A percentile compares a stretch with the other conserved stretches of the same genome.
Evolutionary conservation across 208 protist genomes (phyloP).

Genomic region (Wallacemonas sp.): DNA sequence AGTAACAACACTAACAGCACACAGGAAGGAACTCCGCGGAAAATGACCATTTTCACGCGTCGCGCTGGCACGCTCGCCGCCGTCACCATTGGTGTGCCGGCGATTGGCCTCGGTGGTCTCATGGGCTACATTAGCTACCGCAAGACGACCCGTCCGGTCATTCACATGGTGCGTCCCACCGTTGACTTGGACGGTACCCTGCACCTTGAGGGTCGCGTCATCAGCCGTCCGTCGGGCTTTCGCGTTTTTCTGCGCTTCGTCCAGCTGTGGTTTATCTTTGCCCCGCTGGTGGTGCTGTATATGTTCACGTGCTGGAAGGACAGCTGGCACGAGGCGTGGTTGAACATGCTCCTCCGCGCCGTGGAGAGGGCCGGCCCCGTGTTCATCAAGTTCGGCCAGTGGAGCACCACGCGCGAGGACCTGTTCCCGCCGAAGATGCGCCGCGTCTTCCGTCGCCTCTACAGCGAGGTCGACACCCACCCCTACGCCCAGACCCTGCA

Average conservation of each 20-base stretch:
- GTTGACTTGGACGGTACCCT: slow-evolving; percentile 70
- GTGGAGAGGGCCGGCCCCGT: slow-evolving; percentile 85
- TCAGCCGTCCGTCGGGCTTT: slow-evolving; percentile 36
- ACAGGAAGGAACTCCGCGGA: background rate
- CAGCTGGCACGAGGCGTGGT: slow-evolving; percentile 70
- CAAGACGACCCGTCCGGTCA: slow-evolving; percentile 40
- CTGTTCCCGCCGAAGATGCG: slow-evolving; percentile 85
- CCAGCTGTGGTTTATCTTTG: slow-evolving; percentile 71
- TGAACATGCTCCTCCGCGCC: slow-evolving; percentile 62
- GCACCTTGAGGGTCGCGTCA: slow-evolving; percentile 54
- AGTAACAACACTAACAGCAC: background rate
- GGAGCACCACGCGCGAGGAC: slow-evolving; percentile 89
- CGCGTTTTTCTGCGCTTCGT: slow-evolving; percentile 55
- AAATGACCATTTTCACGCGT: slow-evolving; percentile 24
- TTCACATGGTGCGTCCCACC: slow-evolving; percentile 61
- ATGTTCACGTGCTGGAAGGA: slow-evolving; percentile 58
- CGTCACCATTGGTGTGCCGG: slow-evolving; percentile 40
- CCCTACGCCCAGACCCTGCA: slow-evolving; percentile 65
- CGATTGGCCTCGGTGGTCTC: slow-evolving; percentile 48
- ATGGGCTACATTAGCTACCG: slow-evolving; percentile 72
- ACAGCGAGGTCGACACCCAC: slow-evolving; percentile 81
- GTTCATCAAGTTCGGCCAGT: slow-evolving; percentile 93
- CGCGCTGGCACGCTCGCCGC: slow-evolving; percentile 21
- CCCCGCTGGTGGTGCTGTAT: slow-evolving; percentile 74
- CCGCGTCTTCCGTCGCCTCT: slow-evolving; percentile 74